Base-by-base conservation (phyloP, 345 rosid species). In the Salix brachista region DNA sequence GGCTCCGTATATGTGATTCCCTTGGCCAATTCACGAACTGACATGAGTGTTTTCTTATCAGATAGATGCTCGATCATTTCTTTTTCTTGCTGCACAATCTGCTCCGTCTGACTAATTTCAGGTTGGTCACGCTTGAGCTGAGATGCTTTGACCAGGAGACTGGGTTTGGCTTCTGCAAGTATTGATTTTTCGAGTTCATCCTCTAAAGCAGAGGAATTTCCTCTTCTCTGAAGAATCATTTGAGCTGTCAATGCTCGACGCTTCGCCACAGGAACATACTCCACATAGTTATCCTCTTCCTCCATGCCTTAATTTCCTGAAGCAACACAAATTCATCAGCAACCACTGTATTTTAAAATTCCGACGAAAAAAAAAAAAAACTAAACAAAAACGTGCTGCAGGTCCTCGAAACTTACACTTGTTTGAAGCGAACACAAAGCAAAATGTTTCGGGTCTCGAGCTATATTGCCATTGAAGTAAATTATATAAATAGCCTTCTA, bases 31-130 rank as follows among this genome's bases (percentile, higher is more conserved):
- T 94, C 98, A 25, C 97, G 91, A 48, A 91, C 97, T 0, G 97
- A 89, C 93, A 92, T 90, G 3, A 94, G 88, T 2, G 97, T 90
- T 80, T 94, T 91, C 80, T 89, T 87, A 76, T 94, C 98, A 0
- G 97, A 89, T 30, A 94, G 54, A 65, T 92, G 90, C 79, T 92
- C 97, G 18, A 92, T 91, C 97, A 94, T 94, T 84, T 94, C 97
- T 79, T 90, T 94, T 83, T 94, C 98, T 78, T 94, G 98, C 70
- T 86, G 90, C 25, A 94, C 89, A 37, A 90, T 87, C 84, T 92
- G 95, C 84, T 91, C 92, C 4, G 93, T 88, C 18, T 86, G 92
- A 79, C 87, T 92, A 4, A 92, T 84, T 77, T 92, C 94, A 1
- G 97, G 99, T 67, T 93, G 92, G 75, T 91, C 91, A 23, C 87